Base-by-base conservation (phyloP, 257 asterid genomes). In the Nicotiana undulata region DNA sequence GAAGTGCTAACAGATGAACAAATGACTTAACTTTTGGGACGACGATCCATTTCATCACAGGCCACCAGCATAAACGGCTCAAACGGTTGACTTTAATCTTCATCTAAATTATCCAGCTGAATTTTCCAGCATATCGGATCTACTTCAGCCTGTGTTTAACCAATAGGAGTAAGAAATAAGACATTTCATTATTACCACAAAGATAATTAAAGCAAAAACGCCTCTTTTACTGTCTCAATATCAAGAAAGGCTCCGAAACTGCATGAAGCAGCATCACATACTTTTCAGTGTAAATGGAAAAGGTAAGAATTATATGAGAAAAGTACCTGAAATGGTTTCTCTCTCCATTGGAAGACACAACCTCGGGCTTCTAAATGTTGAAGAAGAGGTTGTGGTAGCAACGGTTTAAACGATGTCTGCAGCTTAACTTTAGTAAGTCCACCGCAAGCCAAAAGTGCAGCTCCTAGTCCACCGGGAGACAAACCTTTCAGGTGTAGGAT, bases 381-480 rank as follows among this genome's bases (percentile, higher is more conserved):
- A 28, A 92, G 77, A 51, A 94, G 89, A 44, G 80, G 83, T 68
- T 53, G 87, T 5, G 98, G 95, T 86, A 93, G 81, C 79, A 80
- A 53, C 0, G 89, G 86, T 86, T 85, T 93, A 77, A 94, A 93
- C 28, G 88, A 92, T 2, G 88, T 67, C 4, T 90, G 96, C 60
- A 94, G 97, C 87, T 94, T 94, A 52, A 90, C 98, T 84, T 93
- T 94, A 53, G 91, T 93, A 75, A 94, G 87, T 70, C 98, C 96
- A 13, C 92, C 91, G 29, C 98, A 94, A 2, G 95, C 95, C 82
- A 94, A 75, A 64, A 94, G 88, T 12, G 92, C 93, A 31, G 97
- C 93, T 0, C 88, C 91, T 2, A 94, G 85, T 16, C 98, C 98
- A 51, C 81, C 75, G 4, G 96, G 89, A 37, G 93, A 89, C 87